phyloP scores from a whole-genome alignment of 2,329 filamentous ascomycete genomes.

The Magnaporthiopsis rhizophila region DNA sequence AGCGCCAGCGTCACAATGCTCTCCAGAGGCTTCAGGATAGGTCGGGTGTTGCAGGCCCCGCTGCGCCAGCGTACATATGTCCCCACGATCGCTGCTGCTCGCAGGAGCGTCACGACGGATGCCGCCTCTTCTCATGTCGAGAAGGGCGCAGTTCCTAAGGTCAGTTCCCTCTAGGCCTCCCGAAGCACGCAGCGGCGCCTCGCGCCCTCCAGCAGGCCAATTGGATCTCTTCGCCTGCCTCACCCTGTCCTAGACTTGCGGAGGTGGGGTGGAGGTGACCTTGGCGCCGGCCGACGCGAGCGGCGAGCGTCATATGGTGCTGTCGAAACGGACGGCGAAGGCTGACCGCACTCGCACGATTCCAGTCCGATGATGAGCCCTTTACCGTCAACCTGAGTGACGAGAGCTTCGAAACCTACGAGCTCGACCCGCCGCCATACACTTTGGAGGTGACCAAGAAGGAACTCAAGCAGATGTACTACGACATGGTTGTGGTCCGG shows the following conservation, averaged over 20 bases:
- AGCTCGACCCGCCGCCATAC: slow-evolving; percentile 93
- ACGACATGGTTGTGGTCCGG: slow-evolving; percentile 92
- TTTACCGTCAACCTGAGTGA: slow-evolving; percentile 91
- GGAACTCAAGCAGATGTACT: slow-evolving; percentile 98
- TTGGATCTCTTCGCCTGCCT: not conserved
- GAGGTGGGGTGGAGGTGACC: not conserved
- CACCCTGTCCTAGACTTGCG: not conserved
- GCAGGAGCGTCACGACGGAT: slow-evolving; percentile 86
- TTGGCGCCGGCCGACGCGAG: not conserved
- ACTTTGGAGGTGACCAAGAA: slow-evolving; percentile 91
- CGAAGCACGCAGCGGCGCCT: not conserved
- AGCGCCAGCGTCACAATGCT: slow-evolving; percentile 45
- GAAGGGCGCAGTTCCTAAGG: slow-evolving; percentile 54
- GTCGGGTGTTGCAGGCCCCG: slow-evolving; percentile 46
- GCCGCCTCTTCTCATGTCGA: slow-evolving; percentile 87
- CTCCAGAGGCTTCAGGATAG: slow-evolving; percentile 58
- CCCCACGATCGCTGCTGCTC: slow-evolving; percentile 37
- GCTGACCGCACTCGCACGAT: slow-evolving; percentile 9
- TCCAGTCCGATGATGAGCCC: slow-evolving; percentile 82
- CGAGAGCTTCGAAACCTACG: slow-evolving; percentile 99
- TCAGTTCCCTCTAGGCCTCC: slow-evolving; percentile 15
- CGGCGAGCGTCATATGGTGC: not conserved
- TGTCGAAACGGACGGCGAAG: not conserved
- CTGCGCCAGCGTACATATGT: slow-evolving; percentile 40
- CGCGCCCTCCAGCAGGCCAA: not conserved